A percentile compares a stretch with the other conserved stretches of the same genome.
These are phyloP conservation scores for Lepidium africanum DNA, from an alignment of 345 rosid genomes.

Conservation along the genomic window DNA sequence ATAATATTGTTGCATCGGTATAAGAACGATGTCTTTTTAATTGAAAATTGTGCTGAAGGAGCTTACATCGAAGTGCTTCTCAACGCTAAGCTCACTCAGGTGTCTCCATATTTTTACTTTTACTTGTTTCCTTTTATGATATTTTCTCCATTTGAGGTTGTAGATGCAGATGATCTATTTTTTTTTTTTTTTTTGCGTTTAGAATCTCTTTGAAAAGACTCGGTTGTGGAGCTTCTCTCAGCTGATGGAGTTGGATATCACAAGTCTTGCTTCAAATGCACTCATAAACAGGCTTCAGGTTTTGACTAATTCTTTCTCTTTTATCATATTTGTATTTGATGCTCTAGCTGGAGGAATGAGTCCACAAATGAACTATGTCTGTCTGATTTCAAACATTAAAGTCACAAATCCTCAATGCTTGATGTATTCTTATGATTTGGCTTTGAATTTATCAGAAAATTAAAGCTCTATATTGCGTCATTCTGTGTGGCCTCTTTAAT, in stretches of 20 bases:
- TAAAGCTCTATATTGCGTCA: too few relatives aligned
- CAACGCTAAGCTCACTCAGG: conserved; percentile 83
- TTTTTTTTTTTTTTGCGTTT: too few relatives aligned
- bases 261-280: conserved; percentile 86
- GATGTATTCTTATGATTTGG: too few relatives aligned
- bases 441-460: too few relatives aligned
- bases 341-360: too few relatives aligned
- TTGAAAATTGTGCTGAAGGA: conserved; percentile 74
- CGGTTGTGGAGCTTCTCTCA: conserved; percentile 48
- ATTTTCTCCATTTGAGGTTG: too few relatives aligned
- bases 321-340: not conserved
- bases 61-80: conserved; percentile 73
- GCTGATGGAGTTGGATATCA: conserved; percentile 80
- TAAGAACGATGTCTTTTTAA: conserved; percentile 54
- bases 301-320: not conserved
- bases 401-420: not conserved
- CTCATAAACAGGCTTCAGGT: conserved; percentile 65
- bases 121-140: too few relatives aligned
- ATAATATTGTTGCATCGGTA: too few relatives aligned
- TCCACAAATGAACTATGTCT: not conserved
- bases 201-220: too few relatives aligned
- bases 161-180: too few relatives aligned
- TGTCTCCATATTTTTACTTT: not conserved
- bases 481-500: conserved; percentile 51
- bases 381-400: not conserved